Evolutionary conservation across 768 basidiomycete species (phyloP).

Genomic region (Termitomyces sp.): DNA sequence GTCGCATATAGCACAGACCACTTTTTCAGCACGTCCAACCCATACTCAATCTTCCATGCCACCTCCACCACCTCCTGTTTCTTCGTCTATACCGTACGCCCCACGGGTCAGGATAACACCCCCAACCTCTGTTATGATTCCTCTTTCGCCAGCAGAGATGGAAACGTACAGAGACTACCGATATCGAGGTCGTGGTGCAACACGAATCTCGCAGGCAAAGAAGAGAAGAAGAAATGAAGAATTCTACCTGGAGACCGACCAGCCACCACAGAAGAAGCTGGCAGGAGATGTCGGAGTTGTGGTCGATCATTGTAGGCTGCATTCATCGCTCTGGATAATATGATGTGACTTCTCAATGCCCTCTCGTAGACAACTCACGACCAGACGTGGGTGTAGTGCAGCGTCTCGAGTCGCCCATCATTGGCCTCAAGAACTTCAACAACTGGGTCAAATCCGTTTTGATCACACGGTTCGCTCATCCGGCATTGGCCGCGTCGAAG

Average conservation of each 20-base stretch:
- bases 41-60: slow-evolving; percentile 24
- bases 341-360: not conserved
- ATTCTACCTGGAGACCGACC: slow-evolving; percentile 29
- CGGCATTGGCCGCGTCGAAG: slow-evolving; percentile 41
- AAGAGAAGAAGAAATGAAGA: slow-evolving; percentile 24
- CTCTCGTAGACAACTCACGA: slow-evolving; percentile 73
- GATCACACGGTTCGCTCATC: slow-evolving; percentile 84
- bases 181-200: slow-evolving; percentile 51
- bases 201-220: slow-evolving; percentile 31
- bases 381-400: slow-evolving; percentile 86
- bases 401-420: slow-evolving; percentile 87
- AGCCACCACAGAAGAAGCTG: slow-evolving; percentile 42
- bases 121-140: slow-evolving; percentile 54
- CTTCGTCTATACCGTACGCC: slow-evolving; percentile 51
- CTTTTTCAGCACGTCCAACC: not conserved
- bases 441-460: slow-evolving; percentile 99
- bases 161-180: slow-evolving; percentile 51
- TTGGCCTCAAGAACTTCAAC: slow-evolving; percentile 96
- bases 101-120: slow-evolving; percentile 58
- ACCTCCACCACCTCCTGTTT: slow-evolving; percentile 24
- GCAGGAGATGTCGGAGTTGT: slow-evolving; percentile 71
- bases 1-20: slow-evolving; percentile 11
- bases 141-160: slow-evolving; percentile 59
- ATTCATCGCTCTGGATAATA: not conserved
- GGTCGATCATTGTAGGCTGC: slow-evolving; percentile 68